Base-by-base conservation (phyloP, 1,284 basidiomycete species). In the Tylopilus sp. region DNA sequence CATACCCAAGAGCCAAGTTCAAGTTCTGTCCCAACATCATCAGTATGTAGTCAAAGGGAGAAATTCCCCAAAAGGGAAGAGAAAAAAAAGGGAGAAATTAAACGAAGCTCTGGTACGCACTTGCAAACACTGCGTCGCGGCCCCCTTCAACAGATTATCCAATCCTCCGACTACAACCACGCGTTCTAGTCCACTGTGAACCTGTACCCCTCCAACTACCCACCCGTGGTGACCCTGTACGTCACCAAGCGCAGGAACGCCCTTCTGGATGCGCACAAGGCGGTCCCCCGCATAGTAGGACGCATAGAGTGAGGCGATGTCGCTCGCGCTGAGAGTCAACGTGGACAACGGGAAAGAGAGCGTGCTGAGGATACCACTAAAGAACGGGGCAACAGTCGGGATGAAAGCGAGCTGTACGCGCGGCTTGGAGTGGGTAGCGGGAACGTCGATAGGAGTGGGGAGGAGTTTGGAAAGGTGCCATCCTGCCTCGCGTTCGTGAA, bases 111-210 rank as follows among this genome's bases (percentile, higher is more conserved):
- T 0, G 26, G 15, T 13, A 69, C 85, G 37, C 54, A 92, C 91
- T 80, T 95, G 94, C 55, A 99, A 68, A 72, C 95, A 98, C 74
- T 99, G 97, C 19, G 96, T 99, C 8, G 96, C 96, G 43, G 96
- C 97, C 11, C 96, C 96, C 73, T 99, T 99, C 57, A 99, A 79
- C 54, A 99, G 74, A 74, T 99, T 99, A 71, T 99, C 97, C 60
- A 99, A 73, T 1, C 93, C 92, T 51, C 92, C 94, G 13, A 97
- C 93, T 7, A 98, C 84, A 17, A 99, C 96, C 4, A 91, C 96
- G 42, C 96, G 78, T 65, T 92, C 89, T 1, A 92, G 91, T 37
- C 82, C 80, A 54, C 86, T 90, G 71, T 97, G 92, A 13, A 98
- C 90, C 74, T 99, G 97, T 69, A 96, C 86, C 4, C 96, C 96